Percentiles rank a stretch among this genome's conserved stretches.
Conservation (phyloP, 179 eudicot species). For the Nepenthes alata region DNA sequence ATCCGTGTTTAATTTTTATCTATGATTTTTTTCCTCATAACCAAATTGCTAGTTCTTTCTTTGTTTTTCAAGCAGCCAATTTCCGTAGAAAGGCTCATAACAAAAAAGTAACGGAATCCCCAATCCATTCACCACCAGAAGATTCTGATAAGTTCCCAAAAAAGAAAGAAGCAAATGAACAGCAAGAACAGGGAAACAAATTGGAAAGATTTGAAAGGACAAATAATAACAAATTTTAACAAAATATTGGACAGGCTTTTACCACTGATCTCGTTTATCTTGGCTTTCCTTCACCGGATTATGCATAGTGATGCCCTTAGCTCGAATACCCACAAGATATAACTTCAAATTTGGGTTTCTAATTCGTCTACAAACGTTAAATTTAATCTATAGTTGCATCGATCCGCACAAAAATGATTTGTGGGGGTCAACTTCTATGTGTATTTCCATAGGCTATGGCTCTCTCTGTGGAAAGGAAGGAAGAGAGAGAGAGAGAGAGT, state of each 20-base stretch:
- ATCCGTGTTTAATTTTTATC: too few species aligned
- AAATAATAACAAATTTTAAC: not conserved
- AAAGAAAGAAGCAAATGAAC: not conserved
- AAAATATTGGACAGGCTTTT: not conserved
- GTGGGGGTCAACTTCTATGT: too few species aligned
- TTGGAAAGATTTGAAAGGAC: not conserved
- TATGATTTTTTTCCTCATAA: too few species aligned
- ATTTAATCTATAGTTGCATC: not conserved
- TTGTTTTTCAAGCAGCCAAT: too few species aligned
- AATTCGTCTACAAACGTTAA: not conserved
- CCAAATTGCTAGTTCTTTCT: too few species aligned
- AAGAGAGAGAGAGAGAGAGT: constrained; percentile 1
- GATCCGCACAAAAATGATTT: not conserved
- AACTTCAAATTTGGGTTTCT: not conserved
- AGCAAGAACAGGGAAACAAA: not conserved
- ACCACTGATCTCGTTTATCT: constrained; percentile 12
- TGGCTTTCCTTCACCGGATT: constrained; percentile 4
- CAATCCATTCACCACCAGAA: not conserved
- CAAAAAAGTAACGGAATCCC: not conserved
- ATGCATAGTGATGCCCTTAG: constrained; percentile 10
- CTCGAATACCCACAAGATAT: not conserved
- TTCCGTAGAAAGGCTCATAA: not conserved
- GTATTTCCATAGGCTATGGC: too few species aligned
- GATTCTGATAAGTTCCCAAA: not conserved
- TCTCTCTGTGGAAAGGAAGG: not conserved